Conservation (phyloP, 495 filamentous ascomycete species). For the Penicillium cataractarum region DNA sequence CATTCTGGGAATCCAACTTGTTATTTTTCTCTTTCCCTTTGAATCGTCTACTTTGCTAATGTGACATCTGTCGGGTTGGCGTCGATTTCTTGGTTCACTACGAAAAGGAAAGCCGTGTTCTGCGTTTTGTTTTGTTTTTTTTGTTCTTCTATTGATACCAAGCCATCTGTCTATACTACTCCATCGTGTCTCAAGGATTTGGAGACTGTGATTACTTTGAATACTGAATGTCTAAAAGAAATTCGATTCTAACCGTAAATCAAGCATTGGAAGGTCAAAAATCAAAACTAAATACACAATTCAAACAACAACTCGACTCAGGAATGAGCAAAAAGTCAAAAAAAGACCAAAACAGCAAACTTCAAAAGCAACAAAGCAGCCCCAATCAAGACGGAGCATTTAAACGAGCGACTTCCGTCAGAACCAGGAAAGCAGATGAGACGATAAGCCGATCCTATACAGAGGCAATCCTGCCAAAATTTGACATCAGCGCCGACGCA, state of each 20-base stretch:
- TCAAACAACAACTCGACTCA: too few relatives aligned
- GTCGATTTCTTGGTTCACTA: not conserved
- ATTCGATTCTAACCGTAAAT: not conserved
- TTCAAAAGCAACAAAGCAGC: not conserved
- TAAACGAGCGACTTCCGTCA: too few relatives aligned
- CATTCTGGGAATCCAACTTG: slow-evolving; percentile 2
- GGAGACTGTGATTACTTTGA: not conserved
- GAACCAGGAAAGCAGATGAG: too few relatives aligned
- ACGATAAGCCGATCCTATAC: too few relatives aligned
- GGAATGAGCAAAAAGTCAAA: not conserved
- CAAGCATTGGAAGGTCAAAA: too few relatives aligned
- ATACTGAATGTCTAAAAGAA: not conserved
- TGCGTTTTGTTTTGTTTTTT: not conserved
- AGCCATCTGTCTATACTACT: not conserved
- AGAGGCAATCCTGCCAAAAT: too few relatives aligned
- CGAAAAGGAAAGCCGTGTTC: not conserved
- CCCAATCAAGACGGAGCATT: too few relatives aligned
- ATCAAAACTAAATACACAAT: too few relatives aligned
- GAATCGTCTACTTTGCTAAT: not conserved
- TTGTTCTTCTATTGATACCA: not conserved
- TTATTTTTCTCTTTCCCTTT: slow-evolving; percentile 9
- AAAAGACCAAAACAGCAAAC: not conserved
- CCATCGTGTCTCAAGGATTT: not conserved
- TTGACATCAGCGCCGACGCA: too few relatives aligned
- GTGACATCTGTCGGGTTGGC: not conserved